A percentile compares a stretch with the other conserved stretches of the same genome.
These are phyloP conservation scores for Yarrowia deformans DNA, from an alignment of 805 yeast genomes.

Conservation along the genomic window DNA sequence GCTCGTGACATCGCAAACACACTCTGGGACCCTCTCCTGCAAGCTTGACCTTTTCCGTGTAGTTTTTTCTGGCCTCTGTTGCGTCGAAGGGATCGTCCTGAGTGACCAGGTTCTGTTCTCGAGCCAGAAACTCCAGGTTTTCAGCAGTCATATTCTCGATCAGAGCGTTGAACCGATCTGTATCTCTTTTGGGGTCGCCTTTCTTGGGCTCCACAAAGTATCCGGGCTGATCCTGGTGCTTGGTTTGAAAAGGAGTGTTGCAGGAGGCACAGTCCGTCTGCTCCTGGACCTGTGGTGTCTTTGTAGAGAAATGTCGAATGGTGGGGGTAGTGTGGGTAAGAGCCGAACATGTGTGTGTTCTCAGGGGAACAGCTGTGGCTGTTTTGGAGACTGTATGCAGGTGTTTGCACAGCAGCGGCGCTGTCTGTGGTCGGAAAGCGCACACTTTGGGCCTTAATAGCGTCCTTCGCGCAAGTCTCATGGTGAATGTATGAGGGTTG, in stretches of 20 bases:
- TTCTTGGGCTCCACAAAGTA: slow-evolving; percentile 9
- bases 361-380: background rate
- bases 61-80: background rate
- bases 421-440: background rate
- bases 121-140: slow-evolving; percentile 29
- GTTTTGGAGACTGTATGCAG: background rate
- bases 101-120: slow-evolving; percentile 10
- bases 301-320: background rate
- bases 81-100: slow-evolving; percentile 7
- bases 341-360: background rate
- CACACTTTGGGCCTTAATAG: slow-evolving; percentile 4
- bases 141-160: slow-evolving; percentile 24
- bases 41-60: slow-evolving; percentile 2
- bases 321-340: background rate
- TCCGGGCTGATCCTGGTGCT: background rate
- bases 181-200: background rate
- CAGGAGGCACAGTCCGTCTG: slow-evolving; percentile 21
- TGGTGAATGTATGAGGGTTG: background rate
- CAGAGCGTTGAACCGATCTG: slow-evolving; percentile 4
- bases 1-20: slow-evolving; percentile 21
- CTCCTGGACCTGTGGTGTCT: background rate
- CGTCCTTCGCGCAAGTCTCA: slow-evolving; percentile 18
- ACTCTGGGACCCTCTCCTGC: background rate
- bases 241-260: slow-evolving; percentile 10
- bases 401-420: background rate